Conservation (phyloP, 1,139 yeast genomes). For the Williopsis jadinii region DNA sequence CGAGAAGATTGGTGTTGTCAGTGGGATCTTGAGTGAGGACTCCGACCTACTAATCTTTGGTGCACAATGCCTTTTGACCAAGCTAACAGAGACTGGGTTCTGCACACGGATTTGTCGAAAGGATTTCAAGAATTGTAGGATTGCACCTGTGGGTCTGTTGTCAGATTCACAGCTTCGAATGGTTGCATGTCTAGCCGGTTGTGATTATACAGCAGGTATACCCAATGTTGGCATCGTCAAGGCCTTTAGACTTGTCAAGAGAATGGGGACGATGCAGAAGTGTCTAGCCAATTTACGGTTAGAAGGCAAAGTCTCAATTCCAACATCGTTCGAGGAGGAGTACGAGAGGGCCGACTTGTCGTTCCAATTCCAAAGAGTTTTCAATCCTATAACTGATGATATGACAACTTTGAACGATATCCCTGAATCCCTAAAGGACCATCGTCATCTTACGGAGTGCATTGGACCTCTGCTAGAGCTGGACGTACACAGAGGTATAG, state of each 20-base stretch:
- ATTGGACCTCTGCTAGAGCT: constrained; percentile 52
- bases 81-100: constrained; percentile 69
- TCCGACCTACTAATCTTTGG: constrained; percentile 92
- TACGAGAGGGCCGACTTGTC: constrained; percentile 67
- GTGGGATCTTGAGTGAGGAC: constrained; percentile 90
- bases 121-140: constrained; percentile 38
- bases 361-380: constrained; percentile 82
- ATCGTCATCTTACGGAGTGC: constrained; percentile 38
- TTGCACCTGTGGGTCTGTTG: constrained; percentile 42
- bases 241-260: constrained; percentile 58
- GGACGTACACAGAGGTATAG: constrained; percentile 46
- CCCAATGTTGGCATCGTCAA: constrained; percentile 75
- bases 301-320: constrained; percentile 55
- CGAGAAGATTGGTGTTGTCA: constrained; percentile 67
- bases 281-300: constrained; percentile 50
- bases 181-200: constrained; percentile 86
- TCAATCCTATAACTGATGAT: constrained; percentile 46
- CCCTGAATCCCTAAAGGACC: constrained; percentile 32
- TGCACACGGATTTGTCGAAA: constrained; percentile 62
- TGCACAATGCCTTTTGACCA: constrained; percentile 67
- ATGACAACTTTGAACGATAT: constrained; percentile 55
- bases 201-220: constrained; percentile 90
- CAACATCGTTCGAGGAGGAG: constrained; percentile 53
- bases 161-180: constrained; percentile 56
- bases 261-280: constrained; percentile 44